Conservation (phyloP, 148 eudicot genomes). For the Silene latifolia region DNA sequence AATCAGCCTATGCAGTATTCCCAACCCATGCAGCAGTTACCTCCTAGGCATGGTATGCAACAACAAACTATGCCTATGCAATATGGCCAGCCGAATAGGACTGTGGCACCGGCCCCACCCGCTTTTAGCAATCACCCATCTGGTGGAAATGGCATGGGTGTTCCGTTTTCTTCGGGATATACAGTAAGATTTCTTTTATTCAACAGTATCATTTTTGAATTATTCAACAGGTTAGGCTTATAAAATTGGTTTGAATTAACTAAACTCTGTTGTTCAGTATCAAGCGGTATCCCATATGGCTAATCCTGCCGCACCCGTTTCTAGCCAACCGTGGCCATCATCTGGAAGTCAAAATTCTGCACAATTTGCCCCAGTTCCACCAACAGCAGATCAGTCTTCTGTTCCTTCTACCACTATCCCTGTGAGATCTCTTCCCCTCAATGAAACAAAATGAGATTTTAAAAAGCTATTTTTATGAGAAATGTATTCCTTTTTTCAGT, state of each 20-base stretch:
- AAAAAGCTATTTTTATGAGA: too few species aligned
- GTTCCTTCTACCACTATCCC: slow-evolving; percentile 29
- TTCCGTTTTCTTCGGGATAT: slow-evolving; percentile 63
- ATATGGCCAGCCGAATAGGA: slow-evolving; percentile 57
- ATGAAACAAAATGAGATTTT: not conserved
- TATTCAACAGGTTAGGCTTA: slow-evolving; percentile 4
- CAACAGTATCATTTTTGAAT: not conserved
- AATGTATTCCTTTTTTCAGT: not conserved
- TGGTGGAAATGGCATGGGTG: slow-evolving; percentile 56
- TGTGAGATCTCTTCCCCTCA: slow-evolving; percentile 27
- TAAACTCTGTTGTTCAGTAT: slow-evolving; percentile 44
- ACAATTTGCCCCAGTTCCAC: slow-evolving; percentile 47
- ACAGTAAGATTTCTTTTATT: slow-evolving; percentile 46
- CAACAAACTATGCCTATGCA: slow-evolving; percentile 54
- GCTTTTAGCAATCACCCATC: slow-evolving; percentile 37
- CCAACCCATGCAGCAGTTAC: slow-evolving; percentile 76
- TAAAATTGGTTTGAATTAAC: slow-evolving; percentile 35
- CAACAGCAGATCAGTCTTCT: slow-evolving; percentile 52
- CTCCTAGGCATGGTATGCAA: slow-evolving; percentile 57
- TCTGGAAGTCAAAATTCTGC: slow-evolving; percentile 56
- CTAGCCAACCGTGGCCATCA: slow-evolving; percentile 72
- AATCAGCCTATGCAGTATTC: slow-evolving; percentile 49
- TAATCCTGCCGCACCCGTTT: slow-evolving; percentile 43
- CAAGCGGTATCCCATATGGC: slow-evolving; percentile 59
- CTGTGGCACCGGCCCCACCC: slow-evolving; percentile 46